Evolutionary conservation across 2,329 filamentous ascomycete genomes (phyloP), one percentile per base, ranked within the genome.

Genomic region (Dactylonectria macrodidyma): DNA sequence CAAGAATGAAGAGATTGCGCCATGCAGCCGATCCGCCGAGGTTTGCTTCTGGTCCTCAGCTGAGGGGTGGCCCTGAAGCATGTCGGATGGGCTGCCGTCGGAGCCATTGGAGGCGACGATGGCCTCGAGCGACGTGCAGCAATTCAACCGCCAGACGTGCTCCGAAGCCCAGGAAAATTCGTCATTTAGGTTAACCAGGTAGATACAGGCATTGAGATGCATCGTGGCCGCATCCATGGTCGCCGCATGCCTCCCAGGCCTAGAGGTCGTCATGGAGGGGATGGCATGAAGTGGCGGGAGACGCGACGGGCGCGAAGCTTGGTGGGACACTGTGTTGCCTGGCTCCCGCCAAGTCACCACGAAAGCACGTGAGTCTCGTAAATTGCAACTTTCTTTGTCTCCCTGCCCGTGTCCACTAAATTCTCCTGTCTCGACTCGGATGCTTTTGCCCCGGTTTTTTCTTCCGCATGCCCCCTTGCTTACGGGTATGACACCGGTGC

Each of bases 281-380:
- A 78, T 79, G 77, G 74, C 73, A 77, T 79, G 80, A 81, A 73
- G 81, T 82, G 76, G 77, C 73, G 81, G 80, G 78, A 81, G 81
- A 83, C 83, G 83, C 83, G 83, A 81, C 80, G 77, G 79, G 77
- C 81, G 81, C 81, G 81, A 78, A 78, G 68, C 77, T 78, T 79
- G 75, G 79, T 76, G 78, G 78, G 75, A 73, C 74, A 73, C 73
- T 72, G 76, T 77, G 74, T 59, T 67, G 71, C 77, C 70, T 68
- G 69, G 74, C 72, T 71, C 68, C 76, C 81, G 78, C 82, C 80
- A 83, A 76, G 76, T 79, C 76, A 75, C 76, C 83, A 79, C 82
- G 82, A 81, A 81, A 80, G 77, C 82, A 84, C 82, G 82, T 84
- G 82, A 84, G 75, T 57, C 66, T 72, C 55, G 68, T 74, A 75